These are phyloP conservation scores for Metschnikowia santaceciliae DNA, from an alignment of 805 yeast genomes.

Conservation along the genomic window DNA sequence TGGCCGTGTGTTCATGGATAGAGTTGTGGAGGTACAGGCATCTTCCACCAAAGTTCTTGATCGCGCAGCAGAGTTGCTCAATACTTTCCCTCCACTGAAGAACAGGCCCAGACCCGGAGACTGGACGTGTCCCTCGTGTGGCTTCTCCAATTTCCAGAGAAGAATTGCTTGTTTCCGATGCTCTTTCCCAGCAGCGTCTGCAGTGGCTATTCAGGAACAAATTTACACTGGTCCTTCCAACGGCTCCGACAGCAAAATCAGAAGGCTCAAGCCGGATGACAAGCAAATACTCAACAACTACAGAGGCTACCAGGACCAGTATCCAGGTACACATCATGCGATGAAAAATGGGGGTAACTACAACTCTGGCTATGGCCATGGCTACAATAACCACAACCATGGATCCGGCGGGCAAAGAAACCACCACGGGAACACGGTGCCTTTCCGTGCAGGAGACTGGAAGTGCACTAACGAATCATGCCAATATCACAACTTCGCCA, in stretches of 20 bases:
- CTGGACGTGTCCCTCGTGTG: conserved; percentile 97
- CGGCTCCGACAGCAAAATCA: not conserved
- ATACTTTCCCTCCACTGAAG: conserved; percentile 80
- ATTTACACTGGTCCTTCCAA: conserved; percentile 29
- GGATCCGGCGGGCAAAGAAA: conserved; percentile 14
- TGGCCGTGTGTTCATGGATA: conserved; percentile 71
- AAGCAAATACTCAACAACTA: conserved; percentile 10
- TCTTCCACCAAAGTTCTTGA: conserved; percentile 76
- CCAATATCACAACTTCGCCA: conserved; percentile 88
- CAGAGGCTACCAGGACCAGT: conserved; percentile 13
- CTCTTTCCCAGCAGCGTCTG: conserved; percentile 77
- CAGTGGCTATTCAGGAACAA: conserved; percentile 66
- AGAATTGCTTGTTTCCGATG: conserved; percentile 93
- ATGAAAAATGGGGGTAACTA: conserved; percentile 16
- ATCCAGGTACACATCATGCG: conserved; percentile 6
- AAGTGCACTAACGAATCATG: conserved; percentile 78
- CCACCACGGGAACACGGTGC: conserved; percentile 53
- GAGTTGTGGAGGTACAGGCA: conserved; percentile 80
- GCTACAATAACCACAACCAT: conserved; percentile 15
- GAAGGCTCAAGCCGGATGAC: conserved; percentile 14
- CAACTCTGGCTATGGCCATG: conserved; percentile 11
- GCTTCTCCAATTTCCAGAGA: conserved; percentile 90
- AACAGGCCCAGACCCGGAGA: conserved; percentile 95
- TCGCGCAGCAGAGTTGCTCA: conserved; percentile 72
- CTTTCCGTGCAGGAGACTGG: conserved; percentile 97